Percentiles rank a stretch among this genome's conserved stretches.
Conservation (phyloP, 202 grass and related monocot species). For the Zizania palustris region DNA sequence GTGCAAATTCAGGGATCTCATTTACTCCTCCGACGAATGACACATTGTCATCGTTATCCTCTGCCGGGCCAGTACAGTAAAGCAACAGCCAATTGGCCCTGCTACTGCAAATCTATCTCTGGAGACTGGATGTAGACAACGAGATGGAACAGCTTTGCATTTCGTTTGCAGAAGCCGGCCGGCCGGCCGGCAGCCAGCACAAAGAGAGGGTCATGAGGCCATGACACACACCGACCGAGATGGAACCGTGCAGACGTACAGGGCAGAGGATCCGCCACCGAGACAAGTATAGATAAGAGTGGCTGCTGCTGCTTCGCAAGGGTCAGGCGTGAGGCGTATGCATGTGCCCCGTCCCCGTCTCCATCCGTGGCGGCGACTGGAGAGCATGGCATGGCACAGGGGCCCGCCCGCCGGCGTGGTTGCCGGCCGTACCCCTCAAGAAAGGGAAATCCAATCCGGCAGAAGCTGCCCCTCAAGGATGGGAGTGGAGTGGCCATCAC, state of each 20-base stretch:
- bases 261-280: neutral
- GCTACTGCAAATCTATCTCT: neutral
- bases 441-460: slow-evolving; percentile 39
- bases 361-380: neutral
- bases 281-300: neutral
- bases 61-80: neutral
- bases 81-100: neutral
- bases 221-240: no score
- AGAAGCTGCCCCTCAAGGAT: neutral
- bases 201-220: neutral
- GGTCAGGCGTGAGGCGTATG: no score
- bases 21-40: no score
- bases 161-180: neutral
- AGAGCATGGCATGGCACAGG: neutral
- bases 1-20: no score
- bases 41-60: no score
- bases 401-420: slow-evolving; percentile 8
- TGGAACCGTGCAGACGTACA: no score
- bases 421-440: slow-evolving; percentile 39
- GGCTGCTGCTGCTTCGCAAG: no score
- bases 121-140: no score
- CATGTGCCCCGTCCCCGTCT: neutral
- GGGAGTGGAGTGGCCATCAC: slow-evolving; percentile 1
- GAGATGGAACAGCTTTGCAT: neutral
- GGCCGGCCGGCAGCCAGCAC: neutral